Evolutionary conservation across 2,329 filamentous ascomycete genomes (phyloP), one percentile per base, ranked within the genome.

Genomic region (Hyphodiscus sp.): DNA sequence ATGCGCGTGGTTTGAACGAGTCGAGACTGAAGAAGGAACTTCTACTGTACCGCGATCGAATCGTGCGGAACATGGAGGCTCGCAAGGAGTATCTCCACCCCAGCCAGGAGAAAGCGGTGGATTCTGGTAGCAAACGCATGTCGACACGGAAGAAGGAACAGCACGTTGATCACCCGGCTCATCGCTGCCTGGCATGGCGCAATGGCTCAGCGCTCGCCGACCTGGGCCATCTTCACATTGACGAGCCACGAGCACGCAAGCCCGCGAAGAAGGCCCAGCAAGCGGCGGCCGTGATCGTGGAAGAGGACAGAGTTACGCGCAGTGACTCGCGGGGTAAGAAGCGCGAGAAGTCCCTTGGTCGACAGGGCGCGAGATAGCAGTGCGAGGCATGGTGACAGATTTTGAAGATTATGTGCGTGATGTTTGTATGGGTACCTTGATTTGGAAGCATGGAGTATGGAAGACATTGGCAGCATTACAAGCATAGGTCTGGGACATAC

Each of bases 21-120:
- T 74, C 87, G 58, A 91, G 90, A 67, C 76, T 99, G 48, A 83
- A 87, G 56, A 97, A 96, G 71, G 92, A 97, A 69, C 78, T 99
- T 3, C 74, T 86, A 49, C 73, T 77, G 19, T 95, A 86, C 73
- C 85, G 83, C 49, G 85, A 91, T 42, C 82, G 83, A 63, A 95
- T 96, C 58, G 74, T 79, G 20, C 78, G 80, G 57, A 83, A 91
- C 65, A 96, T 96, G 91, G 77, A 85, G 63, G 86, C 85, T 65
- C 85, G 95, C 58, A 82, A 82, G 58, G 75, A 79, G 59, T 95
- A 96, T 64, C 76, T 95, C 52, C 72, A 74, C 13, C 71, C 80
- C 30, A 67, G 71, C 1, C 74, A 77, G 38, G 72, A 75, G 20
- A 72, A 78, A 51, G 74, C 77, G 52, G 61, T 72, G 65, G 54